Evolutionary conservation across 1,284 basidiomycete genomes (phyloP).

Genomic region (Pterulicium gracile): DNA sequence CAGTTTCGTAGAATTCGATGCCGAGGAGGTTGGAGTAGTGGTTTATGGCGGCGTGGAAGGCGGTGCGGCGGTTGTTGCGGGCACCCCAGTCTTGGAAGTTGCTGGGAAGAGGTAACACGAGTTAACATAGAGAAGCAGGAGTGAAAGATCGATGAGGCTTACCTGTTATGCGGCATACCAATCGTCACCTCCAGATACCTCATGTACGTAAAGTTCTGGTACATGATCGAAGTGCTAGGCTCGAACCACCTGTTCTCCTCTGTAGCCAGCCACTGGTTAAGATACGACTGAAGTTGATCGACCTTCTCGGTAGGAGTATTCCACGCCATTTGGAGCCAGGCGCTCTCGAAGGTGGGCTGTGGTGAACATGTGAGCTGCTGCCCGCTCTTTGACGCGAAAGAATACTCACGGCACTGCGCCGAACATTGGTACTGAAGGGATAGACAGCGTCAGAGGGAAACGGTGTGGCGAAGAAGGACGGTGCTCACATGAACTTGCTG

Average conservation of each 20-base stretch:
- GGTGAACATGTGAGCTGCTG: no score
- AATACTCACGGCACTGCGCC: conserved; percentile 47
- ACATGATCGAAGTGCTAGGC: conserved; percentile 47
- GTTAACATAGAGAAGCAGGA: conserved; percentile 8
- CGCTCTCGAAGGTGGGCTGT: conserved; percentile 52
- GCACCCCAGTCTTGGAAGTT: conserved; percentile 61
- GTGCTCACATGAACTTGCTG: conserved; percentile 56
- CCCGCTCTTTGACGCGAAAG: background rate
- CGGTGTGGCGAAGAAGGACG: conserved; percentile 1
- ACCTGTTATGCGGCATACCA: conserved; percentile 61
- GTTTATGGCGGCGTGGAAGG: conserved; percentile 67
- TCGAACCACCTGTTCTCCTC: conserved; percentile 71
- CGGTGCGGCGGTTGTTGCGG: conserved; percentile 47
- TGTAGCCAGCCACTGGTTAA: conserved; percentile 64
- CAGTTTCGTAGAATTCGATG: conserved; percentile 47
- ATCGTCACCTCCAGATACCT: conserved; percentile 57
- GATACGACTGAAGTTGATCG: conserved; percentile 48
- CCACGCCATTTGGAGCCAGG: conserved; percentile 66
- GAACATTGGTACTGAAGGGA: conserved; percentile 46
- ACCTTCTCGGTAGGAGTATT: conserved; percentile 59
- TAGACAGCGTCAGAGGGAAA: conserved; percentile 3
- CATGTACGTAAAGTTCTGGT: conserved; percentile 55
- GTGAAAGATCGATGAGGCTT: conserved; percentile 17
- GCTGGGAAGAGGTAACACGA: conserved; percentile 19
- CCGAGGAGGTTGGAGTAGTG: conserved; percentile 59